phyloP scores from a whole-genome alignment of 768 basidiomycete species.

The Holtermannia corniformis region DNA sequence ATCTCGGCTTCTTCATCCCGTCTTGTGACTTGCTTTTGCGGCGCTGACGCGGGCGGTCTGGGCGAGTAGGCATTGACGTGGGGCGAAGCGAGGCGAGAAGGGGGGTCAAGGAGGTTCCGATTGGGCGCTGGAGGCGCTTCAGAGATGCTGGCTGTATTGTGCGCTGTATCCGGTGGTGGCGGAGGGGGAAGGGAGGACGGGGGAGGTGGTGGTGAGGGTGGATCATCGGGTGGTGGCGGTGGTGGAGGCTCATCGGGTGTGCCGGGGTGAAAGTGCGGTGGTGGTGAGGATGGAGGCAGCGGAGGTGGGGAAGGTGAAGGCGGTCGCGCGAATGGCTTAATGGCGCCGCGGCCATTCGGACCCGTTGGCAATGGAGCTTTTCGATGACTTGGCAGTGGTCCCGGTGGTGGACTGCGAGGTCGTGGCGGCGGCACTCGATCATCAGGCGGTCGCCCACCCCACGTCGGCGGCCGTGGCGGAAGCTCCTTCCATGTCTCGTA shows the following conservation, averaged over 20 bases:
- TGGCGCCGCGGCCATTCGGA: too few species aligned
- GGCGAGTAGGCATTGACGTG: not conserved
- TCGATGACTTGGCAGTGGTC: too few species aligned
- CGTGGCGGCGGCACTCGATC: too few species aligned
- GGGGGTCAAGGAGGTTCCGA: conserved; percentile 51
- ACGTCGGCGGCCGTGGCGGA: too few species aligned
- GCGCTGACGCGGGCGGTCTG: not conserved
- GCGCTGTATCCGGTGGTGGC: conserved; percentile 33
- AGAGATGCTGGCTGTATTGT: conserved; percentile 1
- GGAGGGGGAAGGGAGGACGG: conserved; percentile 19
- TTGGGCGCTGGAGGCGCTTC: conserved; percentile 46
- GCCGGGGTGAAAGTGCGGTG: too few species aligned
- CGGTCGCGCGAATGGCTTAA: too few species aligned
- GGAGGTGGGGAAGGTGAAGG: not conserved
- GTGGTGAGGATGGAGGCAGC: conserved; percentile 11
- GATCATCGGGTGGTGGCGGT: conserved; percentile 17
- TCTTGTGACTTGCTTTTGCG: conserved; percentile 2
- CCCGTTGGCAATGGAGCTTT: too few species aligned
- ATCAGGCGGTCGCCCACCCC: too few species aligned
- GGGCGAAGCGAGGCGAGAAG: conserved; percentile 51
- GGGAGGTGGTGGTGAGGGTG: conserved; percentile 4
- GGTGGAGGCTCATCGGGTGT: conserved; percentile 20
- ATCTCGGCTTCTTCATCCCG: conserved; percentile 20
- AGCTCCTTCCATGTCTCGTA: too few species aligned
- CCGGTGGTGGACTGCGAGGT: too few species aligned